These are phyloP conservation scores for Starmerella bacillaris DNA, from an alignment of 805 yeast species.

Conservation along the genomic window DNA sequence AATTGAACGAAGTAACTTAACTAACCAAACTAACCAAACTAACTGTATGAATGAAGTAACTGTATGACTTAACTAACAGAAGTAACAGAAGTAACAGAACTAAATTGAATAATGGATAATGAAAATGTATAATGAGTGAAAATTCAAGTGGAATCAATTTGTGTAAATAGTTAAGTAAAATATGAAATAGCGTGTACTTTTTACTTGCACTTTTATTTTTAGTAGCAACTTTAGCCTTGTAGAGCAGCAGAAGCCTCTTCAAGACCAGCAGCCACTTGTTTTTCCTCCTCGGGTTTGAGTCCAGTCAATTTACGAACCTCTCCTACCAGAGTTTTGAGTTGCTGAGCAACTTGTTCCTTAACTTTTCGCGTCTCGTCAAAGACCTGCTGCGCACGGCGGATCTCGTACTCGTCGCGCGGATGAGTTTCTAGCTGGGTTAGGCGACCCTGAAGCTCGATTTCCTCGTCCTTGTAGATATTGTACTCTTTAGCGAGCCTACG, in stretches of 20 bases:
- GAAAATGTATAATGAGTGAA: too few relatives aligned
- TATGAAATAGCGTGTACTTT: too few relatives aligned
- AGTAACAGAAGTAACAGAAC: too few relatives aligned
- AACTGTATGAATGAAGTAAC: too few relatives aligned
- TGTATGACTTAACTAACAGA: too few relatives aligned
- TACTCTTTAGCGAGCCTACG: constrained; percentile 54
- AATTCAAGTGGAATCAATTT: too few relatives aligned
- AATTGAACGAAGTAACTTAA: too few relatives aligned
- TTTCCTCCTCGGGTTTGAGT: constrained; percentile 17
- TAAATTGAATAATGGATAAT: too few relatives aligned
- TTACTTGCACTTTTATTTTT: too few relatives aligned
- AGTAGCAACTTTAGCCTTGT: constrained; percentile 20
- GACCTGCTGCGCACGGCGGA: constrained; percentile 33
- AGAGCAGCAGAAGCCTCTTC: constrained; percentile 28
- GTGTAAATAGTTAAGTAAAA: too few relatives aligned
- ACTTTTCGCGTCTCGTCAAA: constrained; percentile 37
- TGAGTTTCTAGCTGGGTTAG: constrained; percentile 32
- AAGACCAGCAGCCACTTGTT: constrained; percentile 11
- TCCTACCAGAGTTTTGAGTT: constrained; percentile 23
- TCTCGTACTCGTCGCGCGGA: constrained; percentile 44
- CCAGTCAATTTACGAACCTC: constrained; percentile 14
- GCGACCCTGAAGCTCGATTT: constrained; percentile 32
- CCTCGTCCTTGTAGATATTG: constrained; percentile 39
- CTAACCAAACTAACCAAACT: too few relatives aligned
- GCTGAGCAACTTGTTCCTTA: constrained; percentile 31